Conservation (phyloP, 257 asterid genomes). For the Fraxinus excelsior region DNA sequence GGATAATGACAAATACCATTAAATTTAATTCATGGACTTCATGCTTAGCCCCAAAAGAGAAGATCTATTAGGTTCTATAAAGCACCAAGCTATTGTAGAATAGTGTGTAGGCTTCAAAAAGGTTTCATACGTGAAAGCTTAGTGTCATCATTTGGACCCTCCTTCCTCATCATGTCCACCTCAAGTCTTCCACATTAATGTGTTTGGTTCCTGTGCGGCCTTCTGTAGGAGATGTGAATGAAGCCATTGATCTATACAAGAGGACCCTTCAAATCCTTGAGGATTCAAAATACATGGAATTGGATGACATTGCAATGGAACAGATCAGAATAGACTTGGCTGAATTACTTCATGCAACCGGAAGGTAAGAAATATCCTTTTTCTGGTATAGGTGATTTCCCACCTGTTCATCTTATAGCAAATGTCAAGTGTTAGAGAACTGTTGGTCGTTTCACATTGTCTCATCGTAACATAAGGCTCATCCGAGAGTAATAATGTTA, state of each 20-base stretch:
- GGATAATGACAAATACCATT: constrained; percentile 4
- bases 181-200: constrained; percentile 2
- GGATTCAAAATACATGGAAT: constrained; percentile 53
- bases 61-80: not conserved
- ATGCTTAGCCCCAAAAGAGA: constrained; percentile 11
- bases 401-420: constrained; percentile 3
- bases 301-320: constrained; percentile 60
- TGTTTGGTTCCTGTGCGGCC: constrained; percentile 1
- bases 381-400: not conserved
- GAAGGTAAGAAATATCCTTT: constrained; percentile 57
- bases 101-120: constrained; percentile 5
- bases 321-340: constrained; percentile 86
- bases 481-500: constrained; percentile 2
- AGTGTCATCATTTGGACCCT: constrained; percentile 6
- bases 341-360: constrained; percentile 79
- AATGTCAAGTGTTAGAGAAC: not conserved
- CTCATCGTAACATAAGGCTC: not conserved
- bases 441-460: not conserved
- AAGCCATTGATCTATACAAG: constrained; percentile 75
- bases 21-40: constrained; percentile 14
- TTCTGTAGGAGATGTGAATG: constrained; percentile 62
- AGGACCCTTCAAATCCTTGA: constrained; percentile 51
- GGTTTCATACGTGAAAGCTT: not conserved
- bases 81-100: not conserved
- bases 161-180: constrained; percentile 19